These are phyloP conservation scores for Barnettozyma salicaria DNA, from an alignment of 805 yeast species.

Conservation along the genomic window DNA sequence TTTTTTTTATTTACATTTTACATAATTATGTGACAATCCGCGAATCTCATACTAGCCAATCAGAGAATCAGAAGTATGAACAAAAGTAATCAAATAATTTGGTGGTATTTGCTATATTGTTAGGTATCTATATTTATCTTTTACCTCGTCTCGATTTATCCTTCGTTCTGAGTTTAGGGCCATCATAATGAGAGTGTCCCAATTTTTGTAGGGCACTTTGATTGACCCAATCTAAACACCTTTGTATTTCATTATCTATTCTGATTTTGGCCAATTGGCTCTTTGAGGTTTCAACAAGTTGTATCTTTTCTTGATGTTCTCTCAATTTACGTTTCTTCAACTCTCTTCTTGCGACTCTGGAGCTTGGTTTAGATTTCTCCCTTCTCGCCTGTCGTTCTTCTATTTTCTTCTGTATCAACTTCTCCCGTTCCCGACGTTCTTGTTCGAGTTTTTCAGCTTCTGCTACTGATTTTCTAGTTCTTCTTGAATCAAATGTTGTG, in stretches of 20 bases:
- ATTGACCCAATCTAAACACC: conserved; percentile 59
- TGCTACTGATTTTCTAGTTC: conserved; percentile 25
- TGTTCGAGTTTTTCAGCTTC: conserved; percentile 18
- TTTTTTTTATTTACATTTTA: not conserved
- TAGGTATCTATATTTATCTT: conserved; percentile 4
- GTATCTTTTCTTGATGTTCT: conserved; percentile 30
- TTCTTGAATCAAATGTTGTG: conserved; percentile 16
- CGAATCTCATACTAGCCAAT: conserved; percentile 1
- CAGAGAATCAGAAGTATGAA: not conserved
- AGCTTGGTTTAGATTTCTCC: conserved; percentile 29
- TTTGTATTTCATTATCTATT: conserved; percentile 36
- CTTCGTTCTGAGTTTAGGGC: conserved; percentile 21
- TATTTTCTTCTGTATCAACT: conserved; percentile 4
- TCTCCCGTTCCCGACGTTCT: conserved; percentile 17
- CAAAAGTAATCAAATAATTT: no score
- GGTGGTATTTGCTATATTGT: no score
- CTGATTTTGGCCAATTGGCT: conserved; percentile 30
- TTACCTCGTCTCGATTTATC: conserved; percentile 9
- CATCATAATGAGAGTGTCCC: conserved; percentile 53
- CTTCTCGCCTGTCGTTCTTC: conserved; percentile 20
- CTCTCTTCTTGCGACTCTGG: conserved; percentile 33
- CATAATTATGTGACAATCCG: not conserved
- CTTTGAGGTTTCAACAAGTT: conserved; percentile 21
- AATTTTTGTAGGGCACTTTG: conserved; percentile 45
- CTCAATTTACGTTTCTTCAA: conserved; percentile 27